These are phyloP conservation scores for Mycena citricolor DNA, from an alignment of 1,284 basidiomycete species.

Conservation along the genomic window DNA sequence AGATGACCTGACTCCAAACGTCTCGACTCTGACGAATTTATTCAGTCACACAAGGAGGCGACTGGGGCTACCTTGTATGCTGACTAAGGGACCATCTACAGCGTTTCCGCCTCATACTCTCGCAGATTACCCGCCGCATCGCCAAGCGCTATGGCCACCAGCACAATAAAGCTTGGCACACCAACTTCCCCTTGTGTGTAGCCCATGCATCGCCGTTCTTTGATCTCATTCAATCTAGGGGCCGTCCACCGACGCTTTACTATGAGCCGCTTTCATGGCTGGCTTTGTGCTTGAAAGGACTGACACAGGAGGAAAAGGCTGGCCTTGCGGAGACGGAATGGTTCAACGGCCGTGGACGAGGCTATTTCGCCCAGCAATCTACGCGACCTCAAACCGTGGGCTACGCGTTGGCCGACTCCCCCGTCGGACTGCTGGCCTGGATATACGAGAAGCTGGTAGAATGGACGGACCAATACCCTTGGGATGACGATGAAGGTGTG, in stretches of 20 bases:
- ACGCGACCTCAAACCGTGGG: constrained; percentile 56
- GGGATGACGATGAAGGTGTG: constrained; percentile 48
- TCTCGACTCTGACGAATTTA: constrained; percentile 21
- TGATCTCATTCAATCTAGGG: neutral
- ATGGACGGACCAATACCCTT: constrained; percentile 48
- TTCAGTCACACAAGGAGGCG: constrained; percentile 45
- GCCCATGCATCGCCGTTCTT: neutral
- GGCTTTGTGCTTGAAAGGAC: neutral
- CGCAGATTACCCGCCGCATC: constrained; percentile 36
- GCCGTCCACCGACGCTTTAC: neutral
- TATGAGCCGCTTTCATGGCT: neutral
- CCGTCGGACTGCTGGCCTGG: constrained; percentile 54
- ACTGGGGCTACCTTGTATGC: constrained; percentile 40
- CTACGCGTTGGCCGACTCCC: constrained; percentile 50
- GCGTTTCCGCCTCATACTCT: neutral
- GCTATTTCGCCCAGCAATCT: constrained; percentile 42
- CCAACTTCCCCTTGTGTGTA: constrained; percentile 35
- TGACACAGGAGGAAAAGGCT: neutral
- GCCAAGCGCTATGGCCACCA: constrained; percentile 35
- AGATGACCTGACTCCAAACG: constrained; percentile 16
- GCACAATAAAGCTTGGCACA: constrained; percentile 41
- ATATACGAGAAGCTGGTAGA: constrained; percentile 52
- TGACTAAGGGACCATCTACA: constrained; percentile 21
- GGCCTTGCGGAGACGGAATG: neutral
- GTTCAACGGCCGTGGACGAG: constrained; percentile 20